phyloP scores from a whole-genome alignment of 2,329 filamentous ascomycete genomes.

The Pseudogymnoascus sp. region DNA sequence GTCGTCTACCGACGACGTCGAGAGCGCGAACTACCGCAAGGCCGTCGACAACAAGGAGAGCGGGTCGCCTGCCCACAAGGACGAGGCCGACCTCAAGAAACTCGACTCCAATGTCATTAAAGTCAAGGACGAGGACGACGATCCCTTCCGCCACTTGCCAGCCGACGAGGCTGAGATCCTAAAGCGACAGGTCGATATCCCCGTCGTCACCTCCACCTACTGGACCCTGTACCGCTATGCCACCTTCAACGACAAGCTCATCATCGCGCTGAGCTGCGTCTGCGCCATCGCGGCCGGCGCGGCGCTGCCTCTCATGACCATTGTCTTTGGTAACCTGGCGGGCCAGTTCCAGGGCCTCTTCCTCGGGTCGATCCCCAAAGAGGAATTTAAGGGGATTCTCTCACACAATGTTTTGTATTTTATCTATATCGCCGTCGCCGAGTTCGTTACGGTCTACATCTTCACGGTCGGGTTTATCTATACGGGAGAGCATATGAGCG shows the following conservation, averaged over 20 bases:
- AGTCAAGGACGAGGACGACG: conserved; percentile 38
- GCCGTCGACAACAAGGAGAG: conserved; percentile 40
- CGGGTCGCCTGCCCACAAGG: conserved; percentile 53
- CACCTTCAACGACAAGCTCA: conserved; percentile 43
- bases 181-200: conserved; percentile 60
- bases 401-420: conserved; percentile 69
- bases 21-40: conserved; percentile 19
- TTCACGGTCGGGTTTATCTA: conserved; percentile 87
- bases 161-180: conserved; percentile 61
- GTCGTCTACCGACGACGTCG: conserved; percentile 19
- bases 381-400: conserved; percentile 56
- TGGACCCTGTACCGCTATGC: conserved; percentile 54
- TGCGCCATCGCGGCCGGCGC: conserved; percentile 54
- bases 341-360: conserved; percentile 64
- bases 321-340: conserved; percentile 72
- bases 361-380: conserved; percentile 39
- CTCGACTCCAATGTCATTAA: conserved; percentile 30
- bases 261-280: conserved; percentile 45
- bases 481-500: conserved; percentile 70
- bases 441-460: conserved; percentile 73
- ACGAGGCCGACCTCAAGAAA: conserved; percentile 47
- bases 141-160: conserved; percentile 57
- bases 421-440: conserved; percentile 74
- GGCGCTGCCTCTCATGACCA: conserved; percentile 48
- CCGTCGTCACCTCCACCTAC: conserved; percentile 58